These are phyloP conservation scores for Marasmius tenuissimus DNA, from an alignment of 1,284 basidiomycete species.

Conservation along the genomic window DNA sequence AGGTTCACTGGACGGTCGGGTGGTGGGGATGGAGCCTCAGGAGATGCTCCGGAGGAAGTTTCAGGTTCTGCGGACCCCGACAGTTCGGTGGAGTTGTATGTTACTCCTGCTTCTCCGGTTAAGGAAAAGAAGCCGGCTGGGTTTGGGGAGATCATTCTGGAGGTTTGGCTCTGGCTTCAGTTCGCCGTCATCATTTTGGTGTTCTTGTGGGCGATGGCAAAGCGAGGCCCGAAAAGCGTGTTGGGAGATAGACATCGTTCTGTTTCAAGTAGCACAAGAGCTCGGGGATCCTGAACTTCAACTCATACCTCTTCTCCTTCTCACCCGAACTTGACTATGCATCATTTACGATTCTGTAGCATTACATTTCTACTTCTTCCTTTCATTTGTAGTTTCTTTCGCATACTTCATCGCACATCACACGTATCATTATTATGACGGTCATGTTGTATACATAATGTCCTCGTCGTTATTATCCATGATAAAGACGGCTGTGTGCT, in stretches of 20 bases:
- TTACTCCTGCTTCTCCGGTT: background rate
- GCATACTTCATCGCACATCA: no score
- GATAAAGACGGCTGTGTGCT: no score
- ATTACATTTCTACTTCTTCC: background rate
- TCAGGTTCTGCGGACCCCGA: background rate
- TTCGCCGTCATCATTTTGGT: conserved; percentile 70
- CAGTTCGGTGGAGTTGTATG: background rate
- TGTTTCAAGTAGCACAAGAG: background rate
- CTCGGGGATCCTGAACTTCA: background rate
- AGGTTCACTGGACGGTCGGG: conserved; percentile 28
- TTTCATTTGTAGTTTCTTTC: background rate
- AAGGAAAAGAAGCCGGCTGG: conserved; percentile 27
- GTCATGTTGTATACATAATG: no score
- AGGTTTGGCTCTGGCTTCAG: conserved; percentile 80
- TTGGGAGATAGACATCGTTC: conserved; percentile 29
- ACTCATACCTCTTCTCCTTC: background rate
- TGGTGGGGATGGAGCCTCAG: background rate
- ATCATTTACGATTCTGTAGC: background rate
- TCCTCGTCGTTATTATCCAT: no score
- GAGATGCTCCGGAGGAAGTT: background rate
- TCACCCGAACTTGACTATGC: background rate
- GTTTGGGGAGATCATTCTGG: conserved; percentile 53
- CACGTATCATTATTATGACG: no score
- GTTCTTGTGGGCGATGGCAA: conserved; percentile 78
- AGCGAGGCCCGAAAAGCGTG: conserved; percentile 68